These are phyloP conservation scores for Byssoonygena ceratinophila DNA, from an alignment of 2,329 filamentous ascomycete species.

Conservation along the genomic window DNA sequence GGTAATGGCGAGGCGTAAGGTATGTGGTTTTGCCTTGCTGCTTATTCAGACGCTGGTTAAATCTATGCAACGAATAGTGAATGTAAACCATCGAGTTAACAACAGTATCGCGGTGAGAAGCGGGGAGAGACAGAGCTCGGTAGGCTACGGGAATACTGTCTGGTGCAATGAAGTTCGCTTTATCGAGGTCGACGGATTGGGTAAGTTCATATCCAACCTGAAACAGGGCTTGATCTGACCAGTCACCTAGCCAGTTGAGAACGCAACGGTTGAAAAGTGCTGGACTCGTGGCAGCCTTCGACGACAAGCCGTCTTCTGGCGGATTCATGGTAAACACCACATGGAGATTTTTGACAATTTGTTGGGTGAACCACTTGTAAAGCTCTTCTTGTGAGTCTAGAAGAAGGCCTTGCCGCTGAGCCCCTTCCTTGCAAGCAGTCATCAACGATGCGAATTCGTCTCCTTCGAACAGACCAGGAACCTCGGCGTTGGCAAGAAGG, in stretches of 20 bases:
- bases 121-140: slow-evolving; percentile 69
- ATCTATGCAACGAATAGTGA: slow-evolving; percentile 82
- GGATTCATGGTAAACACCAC: slow-evolving; percentile 99
- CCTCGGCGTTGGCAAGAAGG: slow-evolving; percentile 94
- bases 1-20: slow-evolving; percentile 89
- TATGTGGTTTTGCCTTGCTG: slow-evolving; percentile 90
- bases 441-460: slow-evolving; percentile 97
- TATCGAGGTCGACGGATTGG: slow-evolving; percentile 88
- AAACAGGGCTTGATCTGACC: slow-evolving; percentile 98
- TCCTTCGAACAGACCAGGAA: slow-evolving; percentile 96
- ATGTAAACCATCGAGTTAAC: slow-evolving; percentile 99
- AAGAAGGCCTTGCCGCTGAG: slow-evolving; percentile 86
- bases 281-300: slow-evolving; percentile 93
- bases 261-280: slow-evolving; percentile 99
- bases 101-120: slow-evolving; percentile 80
- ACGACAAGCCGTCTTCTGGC: slow-evolving; percentile 84
- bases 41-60: slow-evolving; percentile 78
- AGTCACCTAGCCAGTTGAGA: slow-evolving; percentile 99
- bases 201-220: slow-evolving; percentile 95
- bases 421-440: slow-evolving; percentile 98
- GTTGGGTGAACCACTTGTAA: slow-evolving; percentile 99
- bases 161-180: slow-evolving; percentile 71
- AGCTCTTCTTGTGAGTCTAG: slow-evolving; percentile 96
- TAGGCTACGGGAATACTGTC: slow-evolving; percentile 92
- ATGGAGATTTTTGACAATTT: slow-evolving; percentile 97